Conservation (phyloP, 306 rosid genomes). For the Acacia acuminata region DNA sequence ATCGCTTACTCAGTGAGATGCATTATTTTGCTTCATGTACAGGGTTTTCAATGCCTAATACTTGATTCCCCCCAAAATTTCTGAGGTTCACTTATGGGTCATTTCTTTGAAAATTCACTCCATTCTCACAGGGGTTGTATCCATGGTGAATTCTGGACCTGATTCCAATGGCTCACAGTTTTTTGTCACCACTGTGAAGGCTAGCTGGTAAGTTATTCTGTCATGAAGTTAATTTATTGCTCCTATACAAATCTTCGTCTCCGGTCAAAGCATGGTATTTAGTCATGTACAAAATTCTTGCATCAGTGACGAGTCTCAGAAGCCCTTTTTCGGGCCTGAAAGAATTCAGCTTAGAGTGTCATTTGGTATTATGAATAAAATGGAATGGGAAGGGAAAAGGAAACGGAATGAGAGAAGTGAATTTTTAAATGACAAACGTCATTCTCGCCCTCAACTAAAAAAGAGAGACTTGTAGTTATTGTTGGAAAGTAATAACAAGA, state of each 20-base stretch:
- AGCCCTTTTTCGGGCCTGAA: background rate
- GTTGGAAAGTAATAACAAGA: background rate
- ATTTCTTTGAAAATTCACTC: constrained; percentile 16
- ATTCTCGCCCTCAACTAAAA: background rate
- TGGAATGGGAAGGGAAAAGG: background rate
- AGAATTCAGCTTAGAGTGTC: background rate
- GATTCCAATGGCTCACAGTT: constrained; percentile 88
- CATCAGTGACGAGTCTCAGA: background rate
- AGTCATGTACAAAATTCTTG: background rate
- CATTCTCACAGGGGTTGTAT: constrained; percentile 60
- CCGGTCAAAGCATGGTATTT: background rate
- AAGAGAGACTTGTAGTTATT: background rate
- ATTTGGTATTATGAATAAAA: background rate
- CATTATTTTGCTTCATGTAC: background rate
- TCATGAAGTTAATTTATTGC: background rate
- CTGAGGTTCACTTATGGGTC: background rate
- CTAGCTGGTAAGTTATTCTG: constrained; percentile 62
- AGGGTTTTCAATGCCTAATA: background rate
- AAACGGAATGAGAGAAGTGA: background rate
- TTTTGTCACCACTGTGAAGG: constrained; percentile 82
- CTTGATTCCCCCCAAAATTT: background rate
- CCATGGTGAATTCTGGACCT: constrained; percentile 85
- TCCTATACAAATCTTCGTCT: background rate
- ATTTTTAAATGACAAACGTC: background rate
- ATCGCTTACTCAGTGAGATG: constrained; percentile 7